Percentiles rank a stretch among this genome's conserved stretches.
These are phyloP conservation scores for Tolypocladium inflatum DNA, from an alignment of 2,329 filamentous ascomycete species.

Conservation along the genomic window DNA sequence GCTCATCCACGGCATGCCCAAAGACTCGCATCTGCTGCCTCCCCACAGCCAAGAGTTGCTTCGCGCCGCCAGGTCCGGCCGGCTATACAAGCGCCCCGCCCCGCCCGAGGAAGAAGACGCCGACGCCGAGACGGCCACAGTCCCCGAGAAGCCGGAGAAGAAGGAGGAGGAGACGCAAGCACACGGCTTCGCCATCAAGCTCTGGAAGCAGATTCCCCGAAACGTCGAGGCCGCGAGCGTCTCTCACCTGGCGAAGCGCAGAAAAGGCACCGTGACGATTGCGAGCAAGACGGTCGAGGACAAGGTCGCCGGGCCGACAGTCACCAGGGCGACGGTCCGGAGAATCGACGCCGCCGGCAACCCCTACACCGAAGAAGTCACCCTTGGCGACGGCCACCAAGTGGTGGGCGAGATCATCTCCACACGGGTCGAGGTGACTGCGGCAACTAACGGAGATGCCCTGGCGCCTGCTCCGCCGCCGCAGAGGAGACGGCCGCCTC, in stretches of 20 bases:
- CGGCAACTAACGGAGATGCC: conserved; percentile 47
- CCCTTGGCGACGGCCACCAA: conserved; percentile 67
- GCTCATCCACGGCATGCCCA: conserved; percentile 71
- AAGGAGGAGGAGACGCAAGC: conserved; percentile 51
- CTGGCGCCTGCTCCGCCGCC: conserved; percentile 32
- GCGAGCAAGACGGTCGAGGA: conserved; percentile 41
- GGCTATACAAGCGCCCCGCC: conserved; percentile 62
- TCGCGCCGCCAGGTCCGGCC: conserved; percentile 68
- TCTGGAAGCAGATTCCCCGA: conserved; percentile 54
- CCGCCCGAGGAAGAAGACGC: conserved; percentile 50
- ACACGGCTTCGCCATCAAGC: conserved; percentile 44
- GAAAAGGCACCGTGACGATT: conserved; percentile 51
- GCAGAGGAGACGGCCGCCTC: conserved; percentile 55
- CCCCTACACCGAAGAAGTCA: conserved; percentile 74
- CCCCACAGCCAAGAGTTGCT: conserved; percentile 76
- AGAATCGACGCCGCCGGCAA: conserved; percentile 72
- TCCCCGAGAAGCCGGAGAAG: conserved; percentile 45
- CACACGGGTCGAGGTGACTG: conserved; percentile 44
- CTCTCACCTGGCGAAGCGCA: conserved; percentile 51
- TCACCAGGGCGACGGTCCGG: conserved; percentile 73
- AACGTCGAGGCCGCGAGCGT: conserved; percentile 43
- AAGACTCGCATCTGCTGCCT: conserved; percentile 69
- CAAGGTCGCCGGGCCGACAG: conserved; percentile 37
- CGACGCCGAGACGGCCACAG: conserved; percentile 32
- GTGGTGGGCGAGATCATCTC: conserved; percentile 75